These are phyloP conservation scores for Talaromyces adpressus DNA, from an alignment of 495 filamentous ascomycete genomes.

Conservation along the genomic window DNA sequence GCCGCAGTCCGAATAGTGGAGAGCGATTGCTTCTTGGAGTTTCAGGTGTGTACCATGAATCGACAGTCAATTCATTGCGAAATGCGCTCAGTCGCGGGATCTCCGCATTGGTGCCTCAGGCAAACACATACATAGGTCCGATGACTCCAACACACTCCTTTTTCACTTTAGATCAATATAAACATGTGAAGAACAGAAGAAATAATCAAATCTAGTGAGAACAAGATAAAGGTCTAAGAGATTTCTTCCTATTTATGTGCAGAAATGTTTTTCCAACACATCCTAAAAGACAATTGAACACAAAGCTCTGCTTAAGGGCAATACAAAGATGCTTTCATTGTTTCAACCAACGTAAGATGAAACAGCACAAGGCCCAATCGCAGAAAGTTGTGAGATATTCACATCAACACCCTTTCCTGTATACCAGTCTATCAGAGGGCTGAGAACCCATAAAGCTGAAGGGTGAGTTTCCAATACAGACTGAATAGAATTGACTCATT, in stretches of 20 bases:
- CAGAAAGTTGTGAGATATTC: not conserved
- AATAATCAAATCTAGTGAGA: not conserved
- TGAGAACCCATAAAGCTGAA: not conserved
- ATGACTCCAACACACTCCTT: not conserved
- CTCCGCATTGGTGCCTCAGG: constrained; percentile 10
- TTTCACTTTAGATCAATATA: not conserved
- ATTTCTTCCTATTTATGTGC: not conserved
- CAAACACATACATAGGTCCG: not conserved
- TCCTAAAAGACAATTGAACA: not conserved
- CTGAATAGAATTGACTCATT: not conserved
- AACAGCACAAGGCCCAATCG: not conserved
- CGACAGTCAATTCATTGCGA: not conserved
- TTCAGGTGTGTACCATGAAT: not conserved
- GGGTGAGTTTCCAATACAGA: not conserved
- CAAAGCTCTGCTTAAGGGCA: no score
- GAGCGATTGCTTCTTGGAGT: not conserved
- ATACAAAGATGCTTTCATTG: no score
- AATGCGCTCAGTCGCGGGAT: not conserved
- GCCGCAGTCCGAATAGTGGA: not conserved
- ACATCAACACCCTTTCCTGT: not conserved
- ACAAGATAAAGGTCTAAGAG: not conserved
- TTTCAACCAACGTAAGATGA: no score
- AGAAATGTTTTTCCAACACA: not conserved
- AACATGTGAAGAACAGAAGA: not conserved
- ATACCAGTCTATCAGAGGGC: not conserved